Evolutionary conservation across 192 early-diverging fungal species (phyloP).

Genomic region (Linnemannia hyalina): DNA sequence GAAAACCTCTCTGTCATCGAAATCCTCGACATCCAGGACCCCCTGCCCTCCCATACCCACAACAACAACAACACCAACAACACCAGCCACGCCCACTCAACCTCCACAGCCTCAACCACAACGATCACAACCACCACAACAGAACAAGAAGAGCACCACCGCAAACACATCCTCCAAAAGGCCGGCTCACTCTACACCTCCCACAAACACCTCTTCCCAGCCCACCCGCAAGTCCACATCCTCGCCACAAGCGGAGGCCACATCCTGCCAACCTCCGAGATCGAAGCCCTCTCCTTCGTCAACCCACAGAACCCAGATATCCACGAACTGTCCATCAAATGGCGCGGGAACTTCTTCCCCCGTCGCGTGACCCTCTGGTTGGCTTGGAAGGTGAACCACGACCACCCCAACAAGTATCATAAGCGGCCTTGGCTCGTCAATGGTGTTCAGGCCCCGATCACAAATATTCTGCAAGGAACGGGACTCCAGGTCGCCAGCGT

Average conservation of each 20-base stretch:
- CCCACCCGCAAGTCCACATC: neutral
- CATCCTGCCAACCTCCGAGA: conserved; percentile 31
- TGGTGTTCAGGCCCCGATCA: neutral
- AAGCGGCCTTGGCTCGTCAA: neutral
- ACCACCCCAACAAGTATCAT: neutral
- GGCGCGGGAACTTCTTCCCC: conserved; percentile 12
- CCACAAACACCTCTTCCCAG: conserved; percentile 7
- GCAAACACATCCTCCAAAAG: neutral
- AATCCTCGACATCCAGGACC: neutral
- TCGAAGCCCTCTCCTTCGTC: conserved; percentile 10
- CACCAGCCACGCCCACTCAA: neutral
- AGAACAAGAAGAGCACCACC: neutral
- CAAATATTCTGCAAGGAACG: neutral
- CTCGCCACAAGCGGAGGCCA: conserved; percentile 27
- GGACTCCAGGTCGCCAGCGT: conserved; percentile 21
- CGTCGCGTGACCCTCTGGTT: conserved; percentile 31
- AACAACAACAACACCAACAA: too few relatives aligned
- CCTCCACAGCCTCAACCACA: too few relatives aligned
- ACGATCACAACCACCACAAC: neutral
- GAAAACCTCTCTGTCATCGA: neutral
- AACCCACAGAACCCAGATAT: neutral
- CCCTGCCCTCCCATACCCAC: too few relatives aligned
- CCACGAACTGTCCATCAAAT: conserved; percentile 4
- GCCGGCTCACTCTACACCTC: neutral
- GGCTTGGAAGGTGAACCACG: conserved; percentile 25